Evolutionary conservation across 2,329 filamentous ascomycete genomes (phyloP).

Genomic region (Penicillium sp.): DNA sequence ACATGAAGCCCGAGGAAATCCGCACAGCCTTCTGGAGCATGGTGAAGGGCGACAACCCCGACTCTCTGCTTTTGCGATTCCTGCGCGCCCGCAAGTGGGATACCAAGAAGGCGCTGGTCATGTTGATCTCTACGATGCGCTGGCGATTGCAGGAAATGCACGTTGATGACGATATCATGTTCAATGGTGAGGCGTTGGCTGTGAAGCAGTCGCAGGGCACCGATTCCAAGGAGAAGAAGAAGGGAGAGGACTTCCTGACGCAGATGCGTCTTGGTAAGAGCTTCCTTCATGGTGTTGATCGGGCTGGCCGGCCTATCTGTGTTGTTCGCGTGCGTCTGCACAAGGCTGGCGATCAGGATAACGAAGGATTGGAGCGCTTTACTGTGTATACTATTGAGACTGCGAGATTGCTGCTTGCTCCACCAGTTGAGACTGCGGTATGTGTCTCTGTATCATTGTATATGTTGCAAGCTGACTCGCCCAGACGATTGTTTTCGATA

Average conservation of each 20-base stretch:
- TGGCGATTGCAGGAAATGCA: conserved; percentile 84
- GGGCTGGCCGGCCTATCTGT: conserved; percentile 80
- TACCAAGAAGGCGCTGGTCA: conserved; percentile 85
- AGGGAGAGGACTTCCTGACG: conserved; percentile 73
- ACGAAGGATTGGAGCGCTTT: conserved; percentile 79
- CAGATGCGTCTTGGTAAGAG: conserved; percentile 91
- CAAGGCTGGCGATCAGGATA: conserved; percentile 76
- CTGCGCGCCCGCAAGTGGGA: conserved; percentile 94
- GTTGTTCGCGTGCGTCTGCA: conserved; percentile 82
- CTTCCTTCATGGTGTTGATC: conserved; percentile 85
- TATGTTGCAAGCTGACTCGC: conserved; percentile 19
- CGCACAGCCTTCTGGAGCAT: conserved; percentile 85
- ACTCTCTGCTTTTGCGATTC: conserved; percentile 79
- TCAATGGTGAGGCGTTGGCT: conserved; percentile 71
- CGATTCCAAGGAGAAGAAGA: conserved; percentile 65
- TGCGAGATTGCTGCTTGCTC: conserved; percentile 75
- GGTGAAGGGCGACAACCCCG: conserved; percentile 93
- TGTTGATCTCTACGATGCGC: conserved; percentile 91
- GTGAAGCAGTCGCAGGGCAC: conserved; percentile 59
- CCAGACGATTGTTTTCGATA: conserved; percentile 90
- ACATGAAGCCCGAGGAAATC: conserved; percentile 74
- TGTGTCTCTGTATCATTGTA: conserved; percentile 41
- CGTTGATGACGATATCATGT: conserved; percentile 86
- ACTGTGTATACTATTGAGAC: conserved; percentile 96
- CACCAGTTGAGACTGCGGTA: conserved; percentile 88